Base-by-base conservation (phyloP, 2,329 filamentous ascomycete genomes). In the Aspergillus bombycis region DNA sequence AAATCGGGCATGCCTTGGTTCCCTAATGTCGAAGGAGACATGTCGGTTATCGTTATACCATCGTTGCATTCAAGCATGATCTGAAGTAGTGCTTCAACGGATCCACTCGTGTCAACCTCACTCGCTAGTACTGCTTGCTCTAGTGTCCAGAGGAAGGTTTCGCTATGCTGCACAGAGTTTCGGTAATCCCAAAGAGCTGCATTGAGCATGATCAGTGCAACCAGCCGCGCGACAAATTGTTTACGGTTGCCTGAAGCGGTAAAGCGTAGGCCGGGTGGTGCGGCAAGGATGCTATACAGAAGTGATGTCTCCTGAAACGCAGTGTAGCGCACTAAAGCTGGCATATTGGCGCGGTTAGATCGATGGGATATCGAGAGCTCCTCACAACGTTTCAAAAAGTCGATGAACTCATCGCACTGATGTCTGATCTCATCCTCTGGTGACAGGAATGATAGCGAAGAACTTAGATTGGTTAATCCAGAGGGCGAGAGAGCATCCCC, bases 171-270 rank as follows among this genome's bases (percentile, higher is more conserved):
- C 0, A 70, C 67, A 10, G 74, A 72, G 43, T 72, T 70, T 19
- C 78, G 72, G 57, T 80, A 78, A 65, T 80, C 77, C 78, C 77
- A 80, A 12, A 80, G 68, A 6, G 74, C 77, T 6, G 74, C 73
- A 62, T 80, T 80, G 56, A 80, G 67, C 60, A 75, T 78, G 57
- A 79, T 74, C 34, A 80, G 57, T 1, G 73, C 68, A 12, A 73
- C 75, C 1, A 79, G 61, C 23, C 77, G 74, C 23, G 77, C 69
- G 50, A 79, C 72, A 56, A 77, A 75, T 63, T 79, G 77, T 62
- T 79, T 79, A n/a, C 77, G 73, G 55, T 77, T 69, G 23, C 74
- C 77, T 7, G 74, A 73, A 19, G 74, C 67, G 1, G 75, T 76
- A 58, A 76, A 77, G 19, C 75, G 74, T 26, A 70, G 63, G 2